phyloP scores from a whole-genome alignment of 805 yeast species.

The Saccharomycopsis olivae region DNA sequence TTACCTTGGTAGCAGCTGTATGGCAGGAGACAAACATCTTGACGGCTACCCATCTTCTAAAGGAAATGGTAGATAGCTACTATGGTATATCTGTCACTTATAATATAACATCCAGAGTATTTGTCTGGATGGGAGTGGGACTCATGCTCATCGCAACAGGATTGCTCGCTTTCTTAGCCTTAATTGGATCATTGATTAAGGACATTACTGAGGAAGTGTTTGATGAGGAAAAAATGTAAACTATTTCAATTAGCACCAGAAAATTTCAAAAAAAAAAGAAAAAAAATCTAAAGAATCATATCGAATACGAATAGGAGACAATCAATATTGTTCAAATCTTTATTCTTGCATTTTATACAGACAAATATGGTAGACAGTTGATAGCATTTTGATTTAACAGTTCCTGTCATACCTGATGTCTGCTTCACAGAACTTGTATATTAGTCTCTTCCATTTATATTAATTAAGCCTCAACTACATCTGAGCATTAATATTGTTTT shows the following conservation, averaged over 20 bases:
- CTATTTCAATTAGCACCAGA: not conserved
- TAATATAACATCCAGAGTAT: slow-evolving; percentile 15
- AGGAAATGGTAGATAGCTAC: slow-evolving; percentile 14
- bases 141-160: slow-evolving; percentile 16
- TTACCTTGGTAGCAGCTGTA: slow-evolving; percentile 18
- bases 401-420: too few relatives aligned
- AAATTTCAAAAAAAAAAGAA: too few relatives aligned
- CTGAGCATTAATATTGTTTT: too few relatives aligned
- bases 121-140: slow-evolving; percentile 19
- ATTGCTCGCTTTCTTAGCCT: slow-evolving; percentile 13
- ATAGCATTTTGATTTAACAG: too few relatives aligned
- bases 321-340: too few relatives aligned
- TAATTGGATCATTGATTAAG: slow-evolving; percentile 13
- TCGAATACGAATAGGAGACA: too few relatives aligned
- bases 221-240: slow-evolving; percentile 13
- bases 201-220: slow-evolving; percentile 13
- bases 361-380: too few relatives aligned
- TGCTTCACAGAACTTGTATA: too few relatives aligned
- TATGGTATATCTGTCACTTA: slow-evolving; percentile 13
- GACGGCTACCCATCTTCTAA: slow-evolving; percentile 16
- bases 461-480: too few relatives aligned
- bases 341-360: too few relatives aligned
- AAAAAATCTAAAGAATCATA: too few relatives aligned
- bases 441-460: too few relatives aligned
- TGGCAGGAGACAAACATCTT: slow-evolving; percentile 19